Percentiles rank a stretch among this genome's conserved stretches.
Conservation (phyloP, 352 stramenopile genomes). For the Hyphochytrium catenoides region DNA sequence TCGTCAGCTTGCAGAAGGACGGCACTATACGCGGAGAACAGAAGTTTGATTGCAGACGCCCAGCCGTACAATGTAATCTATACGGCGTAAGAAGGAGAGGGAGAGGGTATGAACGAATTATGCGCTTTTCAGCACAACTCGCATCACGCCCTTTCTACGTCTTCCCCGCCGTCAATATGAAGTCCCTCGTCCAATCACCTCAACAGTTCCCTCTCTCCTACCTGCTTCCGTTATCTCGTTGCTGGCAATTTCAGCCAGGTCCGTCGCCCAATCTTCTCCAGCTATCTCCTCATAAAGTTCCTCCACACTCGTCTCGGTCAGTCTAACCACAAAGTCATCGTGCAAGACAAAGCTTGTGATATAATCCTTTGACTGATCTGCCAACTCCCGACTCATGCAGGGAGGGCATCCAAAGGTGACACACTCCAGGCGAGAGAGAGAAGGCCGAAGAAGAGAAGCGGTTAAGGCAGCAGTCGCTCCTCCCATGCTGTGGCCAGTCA, state of each 20-base stretch:
- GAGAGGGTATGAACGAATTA: too few relatives aligned
- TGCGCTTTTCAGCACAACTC: too few relatives aligned
- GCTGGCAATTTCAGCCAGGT: neutral
- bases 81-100: too few relatives aligned
- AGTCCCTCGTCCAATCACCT: too few relatives aligned
- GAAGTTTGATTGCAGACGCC: too few relatives aligned
- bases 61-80: too few relatives aligned
- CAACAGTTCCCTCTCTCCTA: too few relatives aligned
- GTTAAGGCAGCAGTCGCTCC: neutral
- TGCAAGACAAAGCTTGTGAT: conserved; percentile 1
- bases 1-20: too few relatives aligned
- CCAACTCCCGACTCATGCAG: conserved; percentile 1
- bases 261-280: neutral
- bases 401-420: conserved; percentile 1
- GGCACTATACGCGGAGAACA: too few relatives aligned
- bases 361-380: neutral
- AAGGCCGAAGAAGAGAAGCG: neutral
- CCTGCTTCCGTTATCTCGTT: conserved; percentile 1
- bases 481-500: conserved; percentile 3
- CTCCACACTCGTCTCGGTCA: neutral
- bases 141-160: too few relatives aligned
- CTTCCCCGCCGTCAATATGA: too few relatives aligned
- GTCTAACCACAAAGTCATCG: conserved; percentile 1
- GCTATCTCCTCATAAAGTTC: neutral
- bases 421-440: neutral